phyloP scores from a whole-genome alignment of 2,329 filamentous ascomycete species.

The Trichophyton equinum region DNA sequence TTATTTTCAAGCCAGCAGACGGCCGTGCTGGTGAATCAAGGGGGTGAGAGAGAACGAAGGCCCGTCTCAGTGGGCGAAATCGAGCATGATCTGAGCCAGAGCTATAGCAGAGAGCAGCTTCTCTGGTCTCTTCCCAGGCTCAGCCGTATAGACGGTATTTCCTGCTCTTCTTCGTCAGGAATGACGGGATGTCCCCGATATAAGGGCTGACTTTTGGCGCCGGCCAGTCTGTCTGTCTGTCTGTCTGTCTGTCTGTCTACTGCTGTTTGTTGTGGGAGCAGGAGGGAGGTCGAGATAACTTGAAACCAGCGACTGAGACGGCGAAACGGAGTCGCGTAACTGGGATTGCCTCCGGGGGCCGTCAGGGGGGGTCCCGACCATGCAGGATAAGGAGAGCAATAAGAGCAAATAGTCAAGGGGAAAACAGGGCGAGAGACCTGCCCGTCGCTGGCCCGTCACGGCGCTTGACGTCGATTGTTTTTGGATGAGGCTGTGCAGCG shows the following conservation, averaged over 20 bases:
- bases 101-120: neutral
- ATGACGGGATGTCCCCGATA: neutral
- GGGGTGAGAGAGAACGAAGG: neutral
- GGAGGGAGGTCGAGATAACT: neutral
- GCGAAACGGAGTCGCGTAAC: neutral
- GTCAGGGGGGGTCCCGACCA: neutral
- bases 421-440: neutral
- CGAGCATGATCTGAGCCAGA: neutral
- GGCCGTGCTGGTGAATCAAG: neutral
- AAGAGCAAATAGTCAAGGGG: neutral
- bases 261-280: neutral
- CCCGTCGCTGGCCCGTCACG: neutral
- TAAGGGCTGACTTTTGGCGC: neutral
- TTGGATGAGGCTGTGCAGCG: conserved; percentile 1
- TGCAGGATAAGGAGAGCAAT: neutral
- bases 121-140: neutral
- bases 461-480: neutral
- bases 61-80: neutral
- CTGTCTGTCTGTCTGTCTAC: neutral
- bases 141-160: neutral
- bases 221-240: neutral
- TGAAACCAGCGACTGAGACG: neutral
- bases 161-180: neutral
- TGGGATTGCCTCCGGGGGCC: neutral
- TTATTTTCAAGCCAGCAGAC: neutral